Evolutionary conservation across 2,329 filamentous ascomycete species (phyloP), one percentile per base, ranked within the genome.

Genomic region (Emergomyces orientalis): DNA sequence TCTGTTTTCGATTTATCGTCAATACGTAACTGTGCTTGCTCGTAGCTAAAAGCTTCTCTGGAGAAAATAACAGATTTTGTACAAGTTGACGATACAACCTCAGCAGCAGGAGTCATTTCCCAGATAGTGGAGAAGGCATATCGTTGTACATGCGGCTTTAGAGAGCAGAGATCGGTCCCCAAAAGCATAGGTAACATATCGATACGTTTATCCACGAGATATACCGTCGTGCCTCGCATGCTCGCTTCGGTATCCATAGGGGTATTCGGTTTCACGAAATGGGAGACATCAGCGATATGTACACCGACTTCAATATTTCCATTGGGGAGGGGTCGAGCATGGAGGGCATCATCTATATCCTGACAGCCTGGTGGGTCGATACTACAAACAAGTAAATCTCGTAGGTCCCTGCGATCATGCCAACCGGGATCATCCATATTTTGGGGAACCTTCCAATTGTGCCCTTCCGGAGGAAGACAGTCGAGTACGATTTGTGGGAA

Each of bases 41-140:
- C 93, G 78, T 99, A 99, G 79, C 90, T 96, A 78, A 99, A 99
- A 2, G 93, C 94, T 77, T 97, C 93, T 66, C 91, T 87, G 32
- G 93, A 97, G 71, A 91, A 89, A 75, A 99, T 99, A 64, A 99
- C 94, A 2, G 94, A 97, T 77, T 99, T 99, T 41, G 92, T 96
- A 78, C 97, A 99, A 61, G 88, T 82, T n/a, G 87, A 84, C 63
- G 82, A 88, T 63, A 97, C 85, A 62, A 97, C 88, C 61, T 97
- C 89, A 6, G 92, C 94, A 63, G 93, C 83, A 22, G 87, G 80
- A 30, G 90, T 89, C 69, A 99, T 81, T 75, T 99, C 93, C 94
- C 94, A 94, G 25, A 93, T 78, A 8, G 88, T 87, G 0, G 89
- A 93, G 73, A 94, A 94, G 34, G 90, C 90, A 71, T 87, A 94